Conservation (phyloP, 140 eudicot genomes). For the Cichorium intybus region DNA sequence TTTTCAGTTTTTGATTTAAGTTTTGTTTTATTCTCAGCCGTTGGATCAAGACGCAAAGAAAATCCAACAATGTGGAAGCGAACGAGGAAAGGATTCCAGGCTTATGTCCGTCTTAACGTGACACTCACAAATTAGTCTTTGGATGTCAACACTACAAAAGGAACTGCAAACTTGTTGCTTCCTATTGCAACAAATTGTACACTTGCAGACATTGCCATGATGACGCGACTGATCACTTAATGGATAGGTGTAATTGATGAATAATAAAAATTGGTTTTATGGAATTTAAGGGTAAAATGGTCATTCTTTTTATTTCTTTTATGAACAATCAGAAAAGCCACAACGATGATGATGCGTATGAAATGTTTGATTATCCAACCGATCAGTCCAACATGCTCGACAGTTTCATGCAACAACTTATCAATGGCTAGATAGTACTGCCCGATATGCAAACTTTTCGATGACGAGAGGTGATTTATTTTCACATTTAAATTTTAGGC, state of each 20-base stretch:
- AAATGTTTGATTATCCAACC: constrained; percentile 81
- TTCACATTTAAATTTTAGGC: background rate
- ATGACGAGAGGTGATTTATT: constrained; percentile 69
- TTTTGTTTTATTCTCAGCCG: constrained; percentile 59
- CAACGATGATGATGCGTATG: constrained; percentile 94
- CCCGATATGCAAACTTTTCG: constrained; percentile 79
- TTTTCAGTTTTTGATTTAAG: constrained; percentile 10
- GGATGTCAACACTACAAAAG: constrained; percentile 95
- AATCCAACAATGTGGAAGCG: constrained; percentile 20
- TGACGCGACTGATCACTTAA: constrained; percentile 65
- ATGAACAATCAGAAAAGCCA: constrained; percentile 65
- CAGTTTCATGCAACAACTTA: constrained; percentile 52
- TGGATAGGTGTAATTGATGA: too few relatives aligned
- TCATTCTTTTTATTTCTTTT: too few relatives aligned
- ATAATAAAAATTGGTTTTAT: too few relatives aligned
- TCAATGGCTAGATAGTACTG: constrained; percentile 95
- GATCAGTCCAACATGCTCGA: constrained; percentile 62
- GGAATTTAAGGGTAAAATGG: too few relatives aligned
- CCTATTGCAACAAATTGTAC: constrained; percentile 76
- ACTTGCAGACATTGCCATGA: constrained; percentile 93
- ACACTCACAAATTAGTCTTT: constrained; percentile 44
- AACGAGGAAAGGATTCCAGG: constrained; percentile 61
- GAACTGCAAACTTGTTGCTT: constrained; percentile 83
- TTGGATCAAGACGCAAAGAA: constrained; percentile 61
- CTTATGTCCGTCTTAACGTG: constrained; percentile 69